Conservation (phyloP, 2,329 filamentous ascomycete species). For the Pseudocercospora eumusae region DNA sequence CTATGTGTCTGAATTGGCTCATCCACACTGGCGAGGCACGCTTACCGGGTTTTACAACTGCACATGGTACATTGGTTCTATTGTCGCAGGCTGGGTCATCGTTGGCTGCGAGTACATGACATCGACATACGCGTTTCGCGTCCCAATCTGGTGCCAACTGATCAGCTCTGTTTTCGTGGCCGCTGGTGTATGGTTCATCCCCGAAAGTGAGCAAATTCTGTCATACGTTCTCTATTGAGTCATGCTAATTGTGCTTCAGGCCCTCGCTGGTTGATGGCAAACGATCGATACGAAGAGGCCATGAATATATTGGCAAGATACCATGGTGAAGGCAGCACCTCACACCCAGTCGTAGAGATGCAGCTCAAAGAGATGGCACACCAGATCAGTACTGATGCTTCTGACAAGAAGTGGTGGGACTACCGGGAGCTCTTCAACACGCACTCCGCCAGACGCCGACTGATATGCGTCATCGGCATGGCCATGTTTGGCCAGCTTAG, state of each 20-base stretch:
- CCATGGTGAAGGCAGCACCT: neutral
- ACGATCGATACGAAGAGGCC: slow-evolving; percentile 59
- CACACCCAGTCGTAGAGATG: slow-evolving; percentile 28
- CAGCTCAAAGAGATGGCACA: slow-evolving; percentile 41
- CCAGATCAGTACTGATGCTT: slow-evolving; percentile 11
- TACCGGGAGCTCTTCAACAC: slow-evolving; percentile 55
- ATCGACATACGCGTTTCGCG: slow-evolving; percentile 30
- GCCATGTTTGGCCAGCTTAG: slow-evolving; percentile 45
- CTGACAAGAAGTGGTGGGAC: slow-evolving; percentile 48
- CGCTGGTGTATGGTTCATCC: slow-evolving; percentile 49
- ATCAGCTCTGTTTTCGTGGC: slow-evolving; percentile 38
- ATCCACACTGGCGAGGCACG: slow-evolving; percentile 11
- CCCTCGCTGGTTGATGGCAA: slow-evolving; percentile 59
- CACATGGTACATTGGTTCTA: slow-evolving; percentile 49
- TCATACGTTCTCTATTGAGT: neutral
- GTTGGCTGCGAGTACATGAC: slow-evolving; percentile 13
- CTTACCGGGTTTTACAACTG: slow-evolving; percentile 12
- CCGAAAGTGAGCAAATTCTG: slow-evolving; percentile 43
- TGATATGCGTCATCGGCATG: slow-evolving; percentile 43
- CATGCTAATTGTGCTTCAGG: slow-evolving; percentile 38
- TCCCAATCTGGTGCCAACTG: slow-evolving; percentile 48
- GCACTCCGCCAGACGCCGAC: slow-evolving; percentile 52
- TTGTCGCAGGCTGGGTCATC: slow-evolving; percentile 42
- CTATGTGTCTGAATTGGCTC: slow-evolving; percentile 12
- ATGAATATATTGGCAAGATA: slow-evolving; percentile 17